Conservation (phyloP, 441 rosid species). For the Pelargonium exstipulatum region DNA sequence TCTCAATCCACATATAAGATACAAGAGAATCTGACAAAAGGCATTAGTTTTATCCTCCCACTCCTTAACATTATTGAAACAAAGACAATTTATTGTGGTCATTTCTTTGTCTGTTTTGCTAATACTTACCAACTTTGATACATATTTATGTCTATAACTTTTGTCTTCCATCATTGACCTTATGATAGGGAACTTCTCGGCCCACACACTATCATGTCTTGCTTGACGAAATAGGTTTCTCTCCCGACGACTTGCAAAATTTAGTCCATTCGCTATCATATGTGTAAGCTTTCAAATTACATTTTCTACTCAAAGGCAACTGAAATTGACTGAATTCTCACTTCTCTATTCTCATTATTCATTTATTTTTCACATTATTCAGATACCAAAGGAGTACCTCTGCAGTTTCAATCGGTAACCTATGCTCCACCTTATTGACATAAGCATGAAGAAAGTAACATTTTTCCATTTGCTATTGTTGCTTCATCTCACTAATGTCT, state of each 20-base stretch:
- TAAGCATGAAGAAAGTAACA: not conserved
- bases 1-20: not conserved
- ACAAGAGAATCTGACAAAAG: constrained; percentile 8
- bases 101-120: not conserved
- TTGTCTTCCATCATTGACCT: not conserved
- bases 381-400: constrained; percentile 84
- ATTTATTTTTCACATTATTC: constrained; percentile 15
- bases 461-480: not conserved
- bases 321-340: constrained; percentile 3
- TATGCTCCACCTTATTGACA: not conserved
- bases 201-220: constrained; percentile 86
- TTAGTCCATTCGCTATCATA: constrained; percentile 68
- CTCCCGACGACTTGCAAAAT: constrained; percentile 62
- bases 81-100: not conserved
- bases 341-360: not conserved
- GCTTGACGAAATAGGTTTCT: constrained; percentile 88
- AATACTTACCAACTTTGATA: not conserved
- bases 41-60: not conserved
- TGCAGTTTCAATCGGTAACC: constrained; percentile 73
- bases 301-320: not conserved
- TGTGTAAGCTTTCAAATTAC: constrained; percentile 49
- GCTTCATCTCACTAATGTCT: constrained; percentile 5
- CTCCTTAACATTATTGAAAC: not conserved
- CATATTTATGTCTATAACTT: constrained; percentile 4
- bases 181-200: constrained; percentile 76